Evolutionary conservation across 1,284 basidiomycete species (phyloP).

Genomic region (Ceratobasidium sp.): DNA sequence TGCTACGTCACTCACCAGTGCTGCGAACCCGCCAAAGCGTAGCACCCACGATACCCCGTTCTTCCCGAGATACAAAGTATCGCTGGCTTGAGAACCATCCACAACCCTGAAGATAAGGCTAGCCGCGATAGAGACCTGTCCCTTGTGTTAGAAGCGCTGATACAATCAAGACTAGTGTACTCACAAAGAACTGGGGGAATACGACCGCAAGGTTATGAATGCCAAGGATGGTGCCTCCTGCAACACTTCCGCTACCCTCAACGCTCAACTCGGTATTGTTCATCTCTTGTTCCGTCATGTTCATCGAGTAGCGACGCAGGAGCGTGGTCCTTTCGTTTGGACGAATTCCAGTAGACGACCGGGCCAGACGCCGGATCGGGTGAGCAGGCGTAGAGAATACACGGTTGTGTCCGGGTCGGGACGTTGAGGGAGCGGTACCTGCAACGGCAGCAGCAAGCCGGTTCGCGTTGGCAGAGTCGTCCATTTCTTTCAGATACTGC

Average conservation of each 20-base stretch:
- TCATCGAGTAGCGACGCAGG: constrained; percentile 70
- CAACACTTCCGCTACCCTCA: constrained; percentile 61
- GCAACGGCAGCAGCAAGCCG: constrained; percentile 39
- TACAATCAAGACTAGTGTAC: constrained; percentile 48
- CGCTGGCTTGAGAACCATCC: constrained; percentile 54
- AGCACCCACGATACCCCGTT: constrained; percentile 92
- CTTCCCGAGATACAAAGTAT: constrained; percentile 70
- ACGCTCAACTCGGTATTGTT: constrained; percentile 44
- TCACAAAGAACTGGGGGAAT: constrained; percentile 87
- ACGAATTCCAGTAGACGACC: constrained; percentile 41
- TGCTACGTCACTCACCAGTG: constrained; percentile 58
- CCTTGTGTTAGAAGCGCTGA: constrained; percentile 7
- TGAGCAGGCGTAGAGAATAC: constrained; percentile 56
- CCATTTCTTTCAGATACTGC: constrained; percentile 84
- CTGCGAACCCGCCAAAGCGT: constrained; percentile 87
- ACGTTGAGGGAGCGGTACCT: constrained; percentile 39
- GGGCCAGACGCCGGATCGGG: constrained; percentile 49
- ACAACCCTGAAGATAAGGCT: constrained; percentile 86
- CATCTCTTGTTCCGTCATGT: constrained; percentile 46
- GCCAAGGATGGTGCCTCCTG: constrained; percentile 93
- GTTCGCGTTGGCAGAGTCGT: constrained; percentile 47
- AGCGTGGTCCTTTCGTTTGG: constrained; percentile 66
- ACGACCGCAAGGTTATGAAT: constrained; percentile 96
- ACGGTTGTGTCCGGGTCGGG: constrained; percentile 54
- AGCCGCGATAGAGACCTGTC: constrained; percentile 84